Conservation (phyloP, 306 rosid species). For the Vigna angularis region DNA sequence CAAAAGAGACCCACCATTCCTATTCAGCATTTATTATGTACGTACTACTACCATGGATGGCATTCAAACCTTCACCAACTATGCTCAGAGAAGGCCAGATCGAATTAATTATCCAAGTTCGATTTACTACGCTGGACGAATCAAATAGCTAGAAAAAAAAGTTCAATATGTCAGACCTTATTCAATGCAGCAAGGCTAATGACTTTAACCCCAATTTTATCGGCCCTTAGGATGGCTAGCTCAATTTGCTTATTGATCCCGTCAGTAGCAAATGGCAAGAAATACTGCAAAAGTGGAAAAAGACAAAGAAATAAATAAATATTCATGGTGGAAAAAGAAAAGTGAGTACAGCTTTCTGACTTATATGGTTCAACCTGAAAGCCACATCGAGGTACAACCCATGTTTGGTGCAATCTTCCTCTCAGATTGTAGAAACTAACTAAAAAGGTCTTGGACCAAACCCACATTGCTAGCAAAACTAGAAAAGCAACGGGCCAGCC, state of each 20-base stretch:
- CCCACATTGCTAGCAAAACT: constrained; percentile 78
- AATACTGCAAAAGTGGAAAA: constrained; percentile 60
- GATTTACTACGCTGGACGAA: neutral
- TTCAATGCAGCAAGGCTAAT: constrained; percentile 96
- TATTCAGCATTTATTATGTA: constrained; percentile 35
- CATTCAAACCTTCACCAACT: constrained; percentile 53
- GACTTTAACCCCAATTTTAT: constrained; percentile 85
- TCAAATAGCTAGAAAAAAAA: neutral
- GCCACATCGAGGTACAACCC: constrained; percentile 93
- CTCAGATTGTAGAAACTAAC: constrained; percentile 69
- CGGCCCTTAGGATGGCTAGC: constrained; percentile 84
- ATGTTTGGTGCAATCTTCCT: constrained; percentile 77
- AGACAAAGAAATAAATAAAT: neutral
- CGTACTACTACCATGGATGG: constrained; percentile 1
- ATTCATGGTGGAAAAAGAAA: neutral
- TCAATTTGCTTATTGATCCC: constrained; percentile 94
- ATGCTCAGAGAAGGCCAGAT: constrained; percentile 39
- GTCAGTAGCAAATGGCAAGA: constrained; percentile 86
- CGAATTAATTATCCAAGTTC: constrained; percentile 22
- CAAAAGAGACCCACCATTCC: constrained; percentile 22
- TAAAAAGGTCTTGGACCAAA: constrained; percentile 71
- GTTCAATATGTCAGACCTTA: constrained; percentile 67
- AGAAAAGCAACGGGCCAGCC: constrained; percentile 41
- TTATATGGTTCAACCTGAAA: constrained; percentile 64
- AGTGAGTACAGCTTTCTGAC: neutral